Evolutionary conservation across 2,329 filamentous ascomycete species (phyloP), one percentile per base, ranked within the genome.

Genomic region (Fusarium mangiferae): DNA sequence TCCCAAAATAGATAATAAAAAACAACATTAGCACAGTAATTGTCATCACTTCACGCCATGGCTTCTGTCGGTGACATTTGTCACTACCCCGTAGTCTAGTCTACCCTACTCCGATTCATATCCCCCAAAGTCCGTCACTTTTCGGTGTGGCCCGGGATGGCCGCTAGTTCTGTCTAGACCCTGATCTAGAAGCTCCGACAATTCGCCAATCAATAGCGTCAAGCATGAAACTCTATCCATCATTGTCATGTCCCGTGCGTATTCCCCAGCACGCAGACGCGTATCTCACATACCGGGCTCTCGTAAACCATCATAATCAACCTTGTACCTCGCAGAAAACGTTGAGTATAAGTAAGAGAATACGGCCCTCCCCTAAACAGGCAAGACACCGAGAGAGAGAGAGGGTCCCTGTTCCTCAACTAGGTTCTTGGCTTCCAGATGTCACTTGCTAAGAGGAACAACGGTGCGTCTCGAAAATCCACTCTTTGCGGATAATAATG

Each of bases 371-470:
- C 62, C 35, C 41, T 24, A 49, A 48, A 12, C 22, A 63, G 61
- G 61, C 35, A 60, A 63, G n/a, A 20, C 28, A 63, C n/a, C 54
- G 61, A 63, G 56, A 62, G n/a, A 44, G 26, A 26, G 22, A 33
- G 22, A 12, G 18, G 20, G 28, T 26, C 55, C 36, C 12, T 15
- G 30, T 41, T 36, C 22, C 12, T 28, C 49, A 11, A 38, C n/a
- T 36, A 59, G 28, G 15, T 24, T n/a, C 28, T 35, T 45, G 9
- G n/a, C 44, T 44, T 42, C 39, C 55, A 38, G 26, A 79, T 79
- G 77, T 79, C 77, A n/a, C 68, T 79, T 41, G 77, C 77, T 56
- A 78, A 77, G 60, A 70, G 77, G 46, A 79, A 79, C 33, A 75
- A 79, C 52, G 77, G 77, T 79, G 24, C 36, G 18, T 54, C 7